phyloP scores from a whole-genome alignment of 2,329 filamentous ascomycete species.

The Parascedosporium putredinis region DNA sequence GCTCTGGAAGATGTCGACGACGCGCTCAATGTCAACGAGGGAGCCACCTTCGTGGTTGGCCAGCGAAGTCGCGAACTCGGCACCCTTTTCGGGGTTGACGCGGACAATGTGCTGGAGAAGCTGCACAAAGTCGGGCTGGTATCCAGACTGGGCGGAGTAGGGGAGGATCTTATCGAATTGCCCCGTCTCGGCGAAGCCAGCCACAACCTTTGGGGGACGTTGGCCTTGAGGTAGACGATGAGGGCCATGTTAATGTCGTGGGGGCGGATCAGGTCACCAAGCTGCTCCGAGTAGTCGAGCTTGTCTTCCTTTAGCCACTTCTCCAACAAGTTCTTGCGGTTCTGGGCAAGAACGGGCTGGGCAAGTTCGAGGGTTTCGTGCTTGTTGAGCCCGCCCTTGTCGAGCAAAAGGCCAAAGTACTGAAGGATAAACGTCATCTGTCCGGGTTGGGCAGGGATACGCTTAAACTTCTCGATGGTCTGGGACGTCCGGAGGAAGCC shows the following conservation, averaged over 20 bases:
- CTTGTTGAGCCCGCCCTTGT: slow-evolving; percentile 87
- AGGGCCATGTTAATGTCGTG: slow-evolving; percentile 85
- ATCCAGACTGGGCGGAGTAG: slow-evolving; percentile 75
- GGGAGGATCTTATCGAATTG: slow-evolving; percentile 96
- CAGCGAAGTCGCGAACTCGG: slow-evolving; percentile 87
- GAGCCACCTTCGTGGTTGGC: slow-evolving; percentile 82
- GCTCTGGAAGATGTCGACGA: slow-evolving; percentile 95
- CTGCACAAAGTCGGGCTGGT: slow-evolving; percentile 90
- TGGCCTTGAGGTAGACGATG: slow-evolving; percentile 81
- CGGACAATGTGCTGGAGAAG: slow-evolving; percentile 88
- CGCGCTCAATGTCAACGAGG: slow-evolving; percentile 83
- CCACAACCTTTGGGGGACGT: slow-evolving; percentile 90
- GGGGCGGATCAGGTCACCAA: slow-evolving; percentile 85
- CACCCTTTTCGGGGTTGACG: slow-evolving; percentile 83
- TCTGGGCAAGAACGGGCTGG: slow-evolving; percentile 83
- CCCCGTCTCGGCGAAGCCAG: slow-evolving; percentile 86
- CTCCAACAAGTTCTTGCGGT: slow-evolving; percentile 88
- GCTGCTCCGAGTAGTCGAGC: slow-evolving; percentile 88
- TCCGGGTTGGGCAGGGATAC: slow-evolving; percentile 65
- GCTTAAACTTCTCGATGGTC: slow-evolving; percentile 95
- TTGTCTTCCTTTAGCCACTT: slow-evolving; percentile 98
- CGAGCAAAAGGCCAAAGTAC: slow-evolving; percentile 94
- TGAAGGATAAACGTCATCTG: slow-evolving; percentile 92
- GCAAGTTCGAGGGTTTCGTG: slow-evolving; percentile 92
- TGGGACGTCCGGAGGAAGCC: slow-evolving; percentile 90